phyloP scores from a whole-genome alignment of 2,329 filamentous ascomycete species.

The Colletotrichum sidae region DNA sequence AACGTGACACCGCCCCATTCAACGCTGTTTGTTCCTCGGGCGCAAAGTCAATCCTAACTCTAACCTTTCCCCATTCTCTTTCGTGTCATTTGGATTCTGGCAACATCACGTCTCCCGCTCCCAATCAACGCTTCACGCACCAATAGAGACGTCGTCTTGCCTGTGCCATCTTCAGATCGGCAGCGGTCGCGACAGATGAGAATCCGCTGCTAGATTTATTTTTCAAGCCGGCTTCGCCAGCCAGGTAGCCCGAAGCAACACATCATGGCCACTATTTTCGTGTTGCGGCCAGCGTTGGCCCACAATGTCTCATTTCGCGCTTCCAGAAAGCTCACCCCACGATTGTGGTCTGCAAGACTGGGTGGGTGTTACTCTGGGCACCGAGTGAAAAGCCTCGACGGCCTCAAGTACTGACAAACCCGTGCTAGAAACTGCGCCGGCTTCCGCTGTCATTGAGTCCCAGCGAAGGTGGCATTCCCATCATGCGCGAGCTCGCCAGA shows the following conservation, averaged over 20 bases:
- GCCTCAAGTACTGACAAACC: conserved; percentile 7
- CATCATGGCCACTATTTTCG: conserved; percentile 31
- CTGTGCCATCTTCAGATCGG: conserved; percentile 9
- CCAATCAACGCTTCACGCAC: no score
- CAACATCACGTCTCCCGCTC: no score
- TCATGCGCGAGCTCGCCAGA: conserved; percentile 46
- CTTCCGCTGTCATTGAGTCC: conserved; percentile 2
- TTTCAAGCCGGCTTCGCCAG: conserved; percentile 30
- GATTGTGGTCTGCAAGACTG: conserved; percentile 14
- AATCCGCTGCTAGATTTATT: conserved; percentile 17
- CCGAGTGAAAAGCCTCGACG: not conserved
- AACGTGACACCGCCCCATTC: conserved; percentile 25
- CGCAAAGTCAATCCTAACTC: conserved; percentile 35
- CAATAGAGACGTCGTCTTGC: not conserved
- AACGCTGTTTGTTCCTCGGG: conserved; percentile 17
- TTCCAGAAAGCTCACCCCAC: conserved; percentile 25
- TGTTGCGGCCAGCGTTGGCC: conserved; percentile 35
- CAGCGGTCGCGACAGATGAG: conserved; percentile 31
- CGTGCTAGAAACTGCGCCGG: conserved; percentile 14
- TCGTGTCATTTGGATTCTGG: conserved; percentile 3
- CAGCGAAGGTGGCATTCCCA: conserved; percentile 52
- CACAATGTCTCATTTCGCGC: conserved; percentile 22
- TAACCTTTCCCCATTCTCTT: conserved; percentile 8
- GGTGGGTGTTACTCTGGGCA: conserved; percentile 22
- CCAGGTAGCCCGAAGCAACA: conserved; percentile 28